These are phyloP conservation scores for Arachnopeziza araneosa DNA, from an alignment of 2,329 filamentous ascomycete genomes.

Conservation along the genomic window DNA sequence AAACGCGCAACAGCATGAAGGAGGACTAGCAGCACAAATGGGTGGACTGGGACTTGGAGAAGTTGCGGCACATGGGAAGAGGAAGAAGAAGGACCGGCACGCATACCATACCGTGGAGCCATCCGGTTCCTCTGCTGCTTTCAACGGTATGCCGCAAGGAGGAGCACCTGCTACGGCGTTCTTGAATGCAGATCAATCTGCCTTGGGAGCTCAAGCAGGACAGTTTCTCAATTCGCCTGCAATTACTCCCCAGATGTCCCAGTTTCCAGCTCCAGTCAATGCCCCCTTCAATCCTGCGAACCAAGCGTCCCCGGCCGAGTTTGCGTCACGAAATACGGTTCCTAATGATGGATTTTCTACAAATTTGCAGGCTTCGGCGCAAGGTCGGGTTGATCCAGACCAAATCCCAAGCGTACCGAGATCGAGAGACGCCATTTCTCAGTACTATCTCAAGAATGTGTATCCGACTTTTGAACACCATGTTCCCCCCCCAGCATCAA, in stretches of 20 bases:
- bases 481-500: conserved; percentile 78
- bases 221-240: conserved; percentile 41
- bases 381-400: conserved; percentile 78
- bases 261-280: conserved; percentile 57
- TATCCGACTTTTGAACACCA: conserved; percentile 96
- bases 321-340: conserved; percentile 38
- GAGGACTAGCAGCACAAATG: conserved; percentile 65
- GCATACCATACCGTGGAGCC: conserved; percentile 83
- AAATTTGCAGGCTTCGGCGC: conserved; percentile 54
- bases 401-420: conserved; percentile 87
- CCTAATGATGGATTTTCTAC: conserved; percentile 33
- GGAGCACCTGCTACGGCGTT: conserved; percentile 52
- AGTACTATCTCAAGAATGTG: conserved; percentile 78
- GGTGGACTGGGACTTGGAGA: conserved; percentile 63
- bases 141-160: conserved; percentile 60
- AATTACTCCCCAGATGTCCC: conserved; percentile 41
- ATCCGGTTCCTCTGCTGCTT: conserved; percentile 59
- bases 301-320: conserved; percentile 40
- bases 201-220: conserved; percentile 35
- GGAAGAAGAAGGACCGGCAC: conserved; percentile 94
- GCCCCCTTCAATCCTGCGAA: conserved; percentile 44
- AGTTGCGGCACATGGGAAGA: conserved; percentile 43
- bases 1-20: conserved; percentile 36
- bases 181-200: conserved; percentile 48
- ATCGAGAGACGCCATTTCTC: conserved; percentile 75